Evolutionary conservation across 75 land plant species (phyloP), one percentile per base, ranked within the genome.

Genomic region (Adiantum capillusveneris): DNA sequence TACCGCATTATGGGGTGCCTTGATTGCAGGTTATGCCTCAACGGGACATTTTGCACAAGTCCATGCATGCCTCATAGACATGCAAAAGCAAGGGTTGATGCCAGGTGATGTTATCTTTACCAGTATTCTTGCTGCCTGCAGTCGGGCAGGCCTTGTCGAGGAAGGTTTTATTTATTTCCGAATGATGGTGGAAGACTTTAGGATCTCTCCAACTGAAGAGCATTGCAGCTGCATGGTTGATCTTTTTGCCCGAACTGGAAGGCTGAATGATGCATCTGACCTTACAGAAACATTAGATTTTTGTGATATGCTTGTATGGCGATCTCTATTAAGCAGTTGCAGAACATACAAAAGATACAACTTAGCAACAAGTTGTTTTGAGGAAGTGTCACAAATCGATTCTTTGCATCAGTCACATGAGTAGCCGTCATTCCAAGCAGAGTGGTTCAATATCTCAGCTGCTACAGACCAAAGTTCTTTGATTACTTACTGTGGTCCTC

Each of bases 71-170:
- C 54, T 65, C 19, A 43, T 53, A 11, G 45, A 54, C 31, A 65
- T 65, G 67, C 44, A 55, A 56, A 31, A 56, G n/a, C 51, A 54
- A 39, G 59, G 59, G 14, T 25, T 65, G 24, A 36, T 53, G 13
- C 67, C 67, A 17, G 44, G 41, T 30, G 42, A 39, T 25, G 28
- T 65, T 0, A 65, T 42, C 27, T 65, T 65, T 29, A 65, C 59
- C 0, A 55, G 67, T 28, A 42, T 65, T 42, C 67, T 65, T 39
- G 44, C 67, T 20, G 58, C 67, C 42, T 65, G 67, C 44, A 3
- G 28, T 26, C 55, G 25, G 3, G 25, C 16, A 53, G 28, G 55
- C 14, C 28, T 53, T 24, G 29, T 53, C 2, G 29, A 26, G 14
- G 55, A 53, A 25, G 55, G 55, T 19, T 53, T 2, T 14, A 13